These are phyloP conservation scores for Ilyonectria sp. DNA, from an alignment of 2,329 filamentous ascomycete genomes.

Conservation along the genomic window DNA sequence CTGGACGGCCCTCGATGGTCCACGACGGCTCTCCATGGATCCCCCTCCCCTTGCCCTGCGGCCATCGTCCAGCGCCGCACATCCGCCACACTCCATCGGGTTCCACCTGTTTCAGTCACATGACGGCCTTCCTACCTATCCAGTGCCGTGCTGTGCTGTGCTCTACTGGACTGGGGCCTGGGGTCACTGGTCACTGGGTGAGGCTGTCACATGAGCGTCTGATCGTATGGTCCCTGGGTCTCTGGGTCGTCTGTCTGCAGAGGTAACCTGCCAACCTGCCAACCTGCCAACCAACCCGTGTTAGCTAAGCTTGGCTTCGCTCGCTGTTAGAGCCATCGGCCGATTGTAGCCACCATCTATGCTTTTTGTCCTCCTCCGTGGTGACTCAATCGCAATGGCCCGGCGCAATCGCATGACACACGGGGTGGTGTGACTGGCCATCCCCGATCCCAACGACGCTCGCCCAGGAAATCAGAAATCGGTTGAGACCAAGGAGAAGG, in stretches of 20 bases:
- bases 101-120: conserved; percentile 43
- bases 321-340: conserved; percentile 11
- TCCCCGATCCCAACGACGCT: conserved; percentile 18
- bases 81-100: conserved; percentile 47
- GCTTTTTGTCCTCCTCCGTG: conserved; percentile 3
- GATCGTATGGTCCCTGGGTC: conserved; percentile 22
- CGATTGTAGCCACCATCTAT: conserved; percentile 8
- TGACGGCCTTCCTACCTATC: conserved; percentile 33
- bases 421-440: conserved; percentile 41
- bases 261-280: conserved; percentile 18
- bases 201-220: conserved; percentile 24
- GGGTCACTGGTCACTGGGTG: conserved; percentile 25
- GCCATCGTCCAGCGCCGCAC: conserved; percentile 15
- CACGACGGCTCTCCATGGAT: neutral
- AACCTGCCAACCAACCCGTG: conserved; percentile 14
- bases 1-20: neutral
- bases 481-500: conserved; percentile 26
- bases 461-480: conserved; percentile 19
- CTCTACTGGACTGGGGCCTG: neutral
- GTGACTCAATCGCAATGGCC: conserved; percentile 18
- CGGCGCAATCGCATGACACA: conserved; percentile 41
- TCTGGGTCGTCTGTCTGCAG: conserved; percentile 13
- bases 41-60: conserved; percentile 18
- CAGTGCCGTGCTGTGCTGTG: neutral
- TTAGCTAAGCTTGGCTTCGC: conserved; percentile 21